Evolutionary conservation across 345 rosid species (phyloP).

Genomic region (Stellera chamaejasme): DNA sequence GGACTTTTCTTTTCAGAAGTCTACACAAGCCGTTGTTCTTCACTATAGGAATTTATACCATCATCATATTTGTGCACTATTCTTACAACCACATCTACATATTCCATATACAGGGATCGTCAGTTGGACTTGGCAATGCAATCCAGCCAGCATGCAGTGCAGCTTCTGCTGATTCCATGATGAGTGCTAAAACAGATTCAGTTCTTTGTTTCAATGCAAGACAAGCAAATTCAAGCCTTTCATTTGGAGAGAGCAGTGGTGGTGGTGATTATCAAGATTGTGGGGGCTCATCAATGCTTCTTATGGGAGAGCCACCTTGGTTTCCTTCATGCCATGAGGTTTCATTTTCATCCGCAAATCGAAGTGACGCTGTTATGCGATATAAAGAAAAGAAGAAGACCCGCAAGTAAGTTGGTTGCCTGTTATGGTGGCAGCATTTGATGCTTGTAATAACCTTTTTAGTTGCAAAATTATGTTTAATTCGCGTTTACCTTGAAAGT

Average conservation of each 20-base stretch:
- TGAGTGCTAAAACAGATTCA: slow-evolving; percentile 91
- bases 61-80: too few species aligned
- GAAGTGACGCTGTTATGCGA: slow-evolving; percentile 81
- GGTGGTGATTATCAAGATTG: slow-evolving; percentile 83
- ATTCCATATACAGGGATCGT: slow-evolving; percentile 34
- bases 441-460: neutral
- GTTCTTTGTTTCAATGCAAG: slow-evolving; percentile 43
- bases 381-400: slow-evolving; percentile 95
- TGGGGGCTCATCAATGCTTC: slow-evolving; percentile 70
- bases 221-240: slow-evolving; percentile 60
- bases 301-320: slow-evolving; percentile 91
- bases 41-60: too few species aligned
- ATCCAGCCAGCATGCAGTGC: slow-evolving; percentile 64
- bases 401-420: slow-evolving; percentile 64
- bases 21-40: too few species aligned
- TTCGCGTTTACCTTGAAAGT: neutral
- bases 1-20: too few species aligned
- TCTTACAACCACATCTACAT: neutral
- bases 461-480: neutral
- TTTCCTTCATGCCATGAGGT: slow-evolving; percentile 56
- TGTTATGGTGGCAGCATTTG: too few species aligned
- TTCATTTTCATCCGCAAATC: slow-evolving; percentile 47
- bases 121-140: slow-evolving; percentile 39
- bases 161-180: slow-evolving; percentile 78
- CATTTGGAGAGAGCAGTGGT: slow-evolving; percentile 78